Percentiles rank a stretch among this genome's conserved stretches.
These are phyloP conservation scores for Scorias spongiosa DNA, from an alignment of 2,329 filamentous ascomycete species.

Conservation along the genomic window DNA sequence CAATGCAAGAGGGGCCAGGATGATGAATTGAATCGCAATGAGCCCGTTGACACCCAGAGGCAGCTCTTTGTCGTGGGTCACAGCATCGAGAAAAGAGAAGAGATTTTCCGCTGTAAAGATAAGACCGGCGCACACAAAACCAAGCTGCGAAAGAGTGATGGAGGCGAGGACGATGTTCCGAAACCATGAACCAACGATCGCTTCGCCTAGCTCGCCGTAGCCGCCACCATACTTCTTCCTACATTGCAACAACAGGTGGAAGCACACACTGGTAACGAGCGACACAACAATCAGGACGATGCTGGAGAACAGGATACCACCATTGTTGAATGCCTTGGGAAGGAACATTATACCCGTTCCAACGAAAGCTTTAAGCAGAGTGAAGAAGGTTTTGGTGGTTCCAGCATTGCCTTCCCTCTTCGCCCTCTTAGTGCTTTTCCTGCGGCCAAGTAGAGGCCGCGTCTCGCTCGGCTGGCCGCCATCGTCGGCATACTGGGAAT, in stretches of 20 bases:
- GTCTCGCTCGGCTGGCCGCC: slow-evolving; percentile 35
- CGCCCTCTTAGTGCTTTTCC: slow-evolving; percentile 35
- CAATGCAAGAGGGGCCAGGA: slow-evolving; percentile 51
- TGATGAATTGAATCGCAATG: slow-evolving; percentile 49
- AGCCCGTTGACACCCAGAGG: slow-evolving; percentile 42
- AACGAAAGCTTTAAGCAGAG: slow-evolving; percentile 62
- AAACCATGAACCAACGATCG: slow-evolving; percentile 48
- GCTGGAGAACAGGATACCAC: slow-evolving; percentile 60
- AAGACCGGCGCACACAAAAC: slow-evolving; percentile 63
- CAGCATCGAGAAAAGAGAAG: slow-evolving; percentile 49
- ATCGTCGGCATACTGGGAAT: slow-evolving; percentile 42
- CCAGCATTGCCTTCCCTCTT: slow-evolving; percentile 45
- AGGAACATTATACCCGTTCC: slow-evolving; percentile 73
- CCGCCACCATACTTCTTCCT: slow-evolving; percentile 46
- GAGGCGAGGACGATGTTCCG: slow-evolving; percentile 52
- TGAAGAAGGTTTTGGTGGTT: slow-evolving; percentile 63
- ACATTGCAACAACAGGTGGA: slow-evolving; percentile 56
- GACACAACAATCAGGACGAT: slow-evolving; percentile 52
- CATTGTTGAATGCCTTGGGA: slow-evolving; percentile 65
- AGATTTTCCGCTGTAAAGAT: slow-evolving; percentile 68
- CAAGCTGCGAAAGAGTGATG: slow-evolving; percentile 59
- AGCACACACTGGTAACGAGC: slow-evolving; percentile 52
- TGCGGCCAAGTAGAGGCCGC: slow-evolving; percentile 44
- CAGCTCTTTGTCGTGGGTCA: slow-evolving; percentile 31
- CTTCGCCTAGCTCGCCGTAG: slow-evolving; percentile 58